Conservation (phyloP, 2,329 filamentous ascomycete species). For the Geosmithia morbida region DNA sequence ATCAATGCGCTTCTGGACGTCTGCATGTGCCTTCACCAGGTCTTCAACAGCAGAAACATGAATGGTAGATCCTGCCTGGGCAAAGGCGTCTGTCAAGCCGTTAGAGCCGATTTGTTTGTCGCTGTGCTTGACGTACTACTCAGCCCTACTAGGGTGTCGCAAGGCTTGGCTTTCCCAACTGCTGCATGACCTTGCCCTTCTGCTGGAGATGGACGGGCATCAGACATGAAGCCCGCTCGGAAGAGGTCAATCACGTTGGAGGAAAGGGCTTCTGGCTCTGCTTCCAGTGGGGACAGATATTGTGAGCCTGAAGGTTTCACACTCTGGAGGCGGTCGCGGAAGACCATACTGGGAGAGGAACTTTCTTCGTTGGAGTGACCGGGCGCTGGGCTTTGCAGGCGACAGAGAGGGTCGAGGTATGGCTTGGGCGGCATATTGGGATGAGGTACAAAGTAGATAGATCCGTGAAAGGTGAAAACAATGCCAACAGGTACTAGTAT, state of each 20-base stretch:
- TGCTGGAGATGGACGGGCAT: background rate
- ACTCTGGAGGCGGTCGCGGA: slow-evolving; percentile 1
- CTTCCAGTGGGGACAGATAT: background rate
- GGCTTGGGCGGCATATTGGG: background rate
- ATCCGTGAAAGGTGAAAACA: background rate
- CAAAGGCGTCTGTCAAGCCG: background rate
- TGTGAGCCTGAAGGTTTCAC: background rate
- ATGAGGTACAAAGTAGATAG: background rate
- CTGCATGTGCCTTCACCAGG: slow-evolving; percentile 9
- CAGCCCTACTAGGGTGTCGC: background rate
- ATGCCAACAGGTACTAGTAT: background rate
- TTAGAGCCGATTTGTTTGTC: background rate
- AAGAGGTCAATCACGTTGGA: slow-evolving; percentile 1
- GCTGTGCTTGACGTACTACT: background rate
- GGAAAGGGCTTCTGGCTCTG: background rate
- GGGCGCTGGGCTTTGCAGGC: background rate
- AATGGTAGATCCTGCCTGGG: background rate
- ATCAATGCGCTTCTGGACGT: slow-evolving; percentile 8
- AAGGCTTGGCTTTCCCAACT: background rate
- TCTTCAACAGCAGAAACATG: background rate
- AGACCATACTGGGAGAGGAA: background rate
- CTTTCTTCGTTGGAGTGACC: background rate
- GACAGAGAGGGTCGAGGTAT: background rate
- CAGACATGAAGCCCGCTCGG: background rate
- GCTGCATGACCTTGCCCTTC: background rate